Evolutionary conservation across 129 eudicot genomes (phyloP).

Genomic region (Flaveria trinervia): DNA sequence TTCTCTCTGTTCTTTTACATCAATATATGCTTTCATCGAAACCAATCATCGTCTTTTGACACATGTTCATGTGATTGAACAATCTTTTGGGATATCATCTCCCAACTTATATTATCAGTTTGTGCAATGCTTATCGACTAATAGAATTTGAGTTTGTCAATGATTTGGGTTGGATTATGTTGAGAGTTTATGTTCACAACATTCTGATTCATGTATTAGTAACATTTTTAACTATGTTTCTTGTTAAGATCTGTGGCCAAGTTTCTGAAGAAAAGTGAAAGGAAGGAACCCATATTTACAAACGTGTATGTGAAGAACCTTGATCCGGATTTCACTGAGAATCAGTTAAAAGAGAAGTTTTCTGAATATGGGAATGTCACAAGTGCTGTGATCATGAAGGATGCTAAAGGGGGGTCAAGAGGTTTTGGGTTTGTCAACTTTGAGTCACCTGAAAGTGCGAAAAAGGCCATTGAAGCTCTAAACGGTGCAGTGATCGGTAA

Average conservation of each 20-base stretch:
- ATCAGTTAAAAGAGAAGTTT: constrained; percentile 41
- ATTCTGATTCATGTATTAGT: constrained; percentile 4
- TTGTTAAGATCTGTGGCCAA: constrained; percentile 54
- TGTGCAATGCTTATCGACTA: background rate
- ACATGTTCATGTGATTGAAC: background rate
- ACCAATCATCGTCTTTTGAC: background rate
- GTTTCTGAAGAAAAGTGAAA: constrained; percentile 49
- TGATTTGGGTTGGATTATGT: background rate
- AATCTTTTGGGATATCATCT: no score
- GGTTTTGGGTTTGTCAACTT: constrained; percentile 59
- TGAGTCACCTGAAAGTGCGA: constrained; percentile 45
- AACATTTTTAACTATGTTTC: constrained; percentile 6
- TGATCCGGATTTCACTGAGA: constrained; percentile 42
- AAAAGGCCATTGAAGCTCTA: constrained; percentile 47
- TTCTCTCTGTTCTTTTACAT: no score
- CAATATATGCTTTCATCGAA: no score
- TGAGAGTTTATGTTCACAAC: background rate
- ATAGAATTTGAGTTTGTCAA: background rate
- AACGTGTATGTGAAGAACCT: constrained; percentile 56
- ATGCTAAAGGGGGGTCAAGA: constrained; percentile 46
- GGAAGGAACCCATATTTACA: constrained; percentile 46
- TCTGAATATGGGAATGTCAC: constrained; percentile 50
- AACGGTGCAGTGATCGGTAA: constrained; percentile 50
- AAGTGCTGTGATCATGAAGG: constrained; percentile 45
- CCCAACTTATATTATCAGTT: background rate